Conservation (phyloP, 140 eudicot genomes). For the Erigeron philadelphicus region DNA sequence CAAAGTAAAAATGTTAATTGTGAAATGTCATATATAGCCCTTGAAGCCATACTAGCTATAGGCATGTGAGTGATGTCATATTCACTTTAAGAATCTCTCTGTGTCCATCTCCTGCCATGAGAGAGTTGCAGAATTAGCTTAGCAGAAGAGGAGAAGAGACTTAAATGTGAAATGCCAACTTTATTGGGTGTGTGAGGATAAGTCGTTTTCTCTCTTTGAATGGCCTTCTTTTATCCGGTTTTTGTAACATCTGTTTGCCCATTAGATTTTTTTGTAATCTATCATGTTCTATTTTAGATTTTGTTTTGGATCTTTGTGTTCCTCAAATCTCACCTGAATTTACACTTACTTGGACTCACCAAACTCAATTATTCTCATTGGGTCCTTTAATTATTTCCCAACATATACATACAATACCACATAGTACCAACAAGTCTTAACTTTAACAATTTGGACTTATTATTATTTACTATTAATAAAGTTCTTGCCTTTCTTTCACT, state of each 20-base stretch:
- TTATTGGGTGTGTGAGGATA: constrained; percentile 34
- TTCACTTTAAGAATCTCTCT: constrained; percentile 35
- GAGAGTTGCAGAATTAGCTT: constrained; percentile 41
- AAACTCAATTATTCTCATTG: constrained; percentile 25
- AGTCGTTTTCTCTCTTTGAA: constrained; percentile 30
- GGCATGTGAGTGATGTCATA: constrained; percentile 41
- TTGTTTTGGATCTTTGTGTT: constrained; percentile 48
- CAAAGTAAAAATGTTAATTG: constrained; percentile 22
- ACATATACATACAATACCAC: constrained; percentile 12
- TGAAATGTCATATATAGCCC: constrained; percentile 28
- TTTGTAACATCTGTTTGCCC: constrained; percentile 38
- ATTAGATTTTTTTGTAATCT: constrained; percentile 27
- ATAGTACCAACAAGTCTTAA: constrained; percentile 13
- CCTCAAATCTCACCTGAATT: constrained; percentile 37
- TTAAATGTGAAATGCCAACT: constrained; percentile 32
- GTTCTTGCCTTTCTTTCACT: constrained; percentile 20
- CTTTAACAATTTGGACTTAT: constrained; percentile 10
- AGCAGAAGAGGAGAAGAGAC: constrained; percentile 15
- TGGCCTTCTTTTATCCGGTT: constrained; percentile 20
- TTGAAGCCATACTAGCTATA: not conserved
- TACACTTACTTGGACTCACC: constrained; percentile 25
- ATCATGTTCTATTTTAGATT: constrained; percentile 37
- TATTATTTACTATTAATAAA: constrained; percentile 20
- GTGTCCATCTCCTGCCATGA: constrained; percentile 26
- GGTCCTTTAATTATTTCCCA: constrained; percentile 29